Conservation (phyloP, 768 basidiomycete species). For the Suillus placidus region DNA sequence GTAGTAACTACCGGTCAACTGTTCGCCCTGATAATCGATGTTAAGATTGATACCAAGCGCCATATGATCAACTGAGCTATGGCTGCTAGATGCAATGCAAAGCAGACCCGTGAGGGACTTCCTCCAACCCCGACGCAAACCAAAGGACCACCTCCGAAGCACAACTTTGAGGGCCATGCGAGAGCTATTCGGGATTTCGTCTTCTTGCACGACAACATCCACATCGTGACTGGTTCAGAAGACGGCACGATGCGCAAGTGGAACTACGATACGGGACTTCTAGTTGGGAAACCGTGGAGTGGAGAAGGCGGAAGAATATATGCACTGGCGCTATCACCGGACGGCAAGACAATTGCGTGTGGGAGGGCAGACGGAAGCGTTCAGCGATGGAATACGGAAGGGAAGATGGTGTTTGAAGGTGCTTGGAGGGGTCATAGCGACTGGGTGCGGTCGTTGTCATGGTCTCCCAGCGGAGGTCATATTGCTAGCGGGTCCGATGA, state of each 20-base stretch:
- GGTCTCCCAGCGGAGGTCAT: neutral
- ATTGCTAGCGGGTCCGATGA: slow-evolving; percentile 1
- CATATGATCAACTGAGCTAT: neutral
- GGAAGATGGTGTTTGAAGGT: neutral
- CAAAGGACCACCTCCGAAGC: neutral
- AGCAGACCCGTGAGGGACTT: neutral
- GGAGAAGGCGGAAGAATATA: neutral
- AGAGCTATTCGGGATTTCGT: neutral
- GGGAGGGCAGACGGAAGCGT: neutral
- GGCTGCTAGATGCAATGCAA: neutral
- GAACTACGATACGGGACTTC: neutral
- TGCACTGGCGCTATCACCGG: neutral
- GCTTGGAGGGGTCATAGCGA: neutral
- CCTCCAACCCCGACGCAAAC: neutral
- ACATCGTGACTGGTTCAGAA: neutral
- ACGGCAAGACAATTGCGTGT: neutral
- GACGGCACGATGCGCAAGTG: slow-evolving; percentile 2
- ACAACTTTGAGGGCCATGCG: neutral
- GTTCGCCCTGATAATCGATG: neutral
- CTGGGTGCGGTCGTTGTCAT: neutral
- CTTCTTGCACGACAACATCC: neutral
- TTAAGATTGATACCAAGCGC: neutral
- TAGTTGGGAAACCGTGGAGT: neutral
- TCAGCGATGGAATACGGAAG: neutral
- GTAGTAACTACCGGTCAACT: neutral